A percentile compares a stretch with the other conserved stretches of the same genome.
Evolutionary conservation across 148 eudicot genomes (phyloP).

Genomic region (Polygonum maritimum): DNA sequence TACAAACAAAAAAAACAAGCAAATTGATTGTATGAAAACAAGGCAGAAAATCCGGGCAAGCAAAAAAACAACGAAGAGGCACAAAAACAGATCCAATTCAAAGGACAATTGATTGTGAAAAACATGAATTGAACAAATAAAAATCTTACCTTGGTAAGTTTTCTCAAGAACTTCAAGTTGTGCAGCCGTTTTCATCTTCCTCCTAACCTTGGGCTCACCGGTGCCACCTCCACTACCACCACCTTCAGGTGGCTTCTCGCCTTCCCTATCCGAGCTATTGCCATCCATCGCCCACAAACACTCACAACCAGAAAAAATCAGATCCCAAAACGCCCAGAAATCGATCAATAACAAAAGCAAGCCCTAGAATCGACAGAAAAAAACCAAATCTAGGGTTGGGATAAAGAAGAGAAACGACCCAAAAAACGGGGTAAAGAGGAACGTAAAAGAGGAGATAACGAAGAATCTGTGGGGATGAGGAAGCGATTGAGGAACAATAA

Average conservation of each 20-base stretch:
- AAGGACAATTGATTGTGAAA: background rate
- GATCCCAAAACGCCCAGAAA: slow-evolving; percentile 6
- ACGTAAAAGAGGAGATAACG: background rate
- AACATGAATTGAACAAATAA: background rate
- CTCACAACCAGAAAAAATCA: background rate
- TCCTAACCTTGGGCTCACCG: slow-evolving; percentile 48
- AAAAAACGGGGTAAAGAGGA: background rate
- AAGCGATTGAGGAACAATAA: background rate
- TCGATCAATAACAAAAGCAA: slow-evolving; percentile 7
- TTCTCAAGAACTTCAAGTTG: slow-evolving; percentile 72
- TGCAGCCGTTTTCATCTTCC: slow-evolving; percentile 82
- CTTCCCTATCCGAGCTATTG: slow-evolving; percentile 38
- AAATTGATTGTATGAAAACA: background rate
- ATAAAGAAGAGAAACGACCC: background rate
- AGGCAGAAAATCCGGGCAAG: background rate
- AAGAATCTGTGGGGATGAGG: background rate
- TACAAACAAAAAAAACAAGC: slow-evolving; percentile 5
- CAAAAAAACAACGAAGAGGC: too few relatives aligned
- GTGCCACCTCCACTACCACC: slow-evolving; percentile 18
- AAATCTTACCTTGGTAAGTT: slow-evolving; percentile 53
- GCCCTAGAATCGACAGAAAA: slow-evolving; percentile 4
- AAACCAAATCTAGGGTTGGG: slow-evolving; percentile 17
- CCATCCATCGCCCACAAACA: slow-evolving; percentile 27
- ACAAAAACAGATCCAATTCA: background rate
- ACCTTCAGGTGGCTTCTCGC: slow-evolving; percentile 40